A percentile compares a stretch with the other conserved stretches of the same genome.
Evolutionary conservation across 495 filamentous ascomycete species (phyloP).

Genomic region (Astrothelium macrocarpum): DNA sequence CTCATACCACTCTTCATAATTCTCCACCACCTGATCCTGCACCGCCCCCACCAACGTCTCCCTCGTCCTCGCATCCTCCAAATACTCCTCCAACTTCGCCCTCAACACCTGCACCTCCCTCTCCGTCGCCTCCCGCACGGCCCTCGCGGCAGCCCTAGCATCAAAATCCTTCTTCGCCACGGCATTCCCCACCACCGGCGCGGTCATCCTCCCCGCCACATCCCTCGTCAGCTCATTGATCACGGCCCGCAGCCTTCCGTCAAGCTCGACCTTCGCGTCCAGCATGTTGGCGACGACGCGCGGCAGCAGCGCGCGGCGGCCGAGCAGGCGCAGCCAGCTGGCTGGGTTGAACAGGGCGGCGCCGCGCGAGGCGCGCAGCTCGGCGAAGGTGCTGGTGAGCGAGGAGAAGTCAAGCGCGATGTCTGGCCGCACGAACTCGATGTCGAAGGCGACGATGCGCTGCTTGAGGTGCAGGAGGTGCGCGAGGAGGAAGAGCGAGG

Average conservation of each 20-base stretch:
- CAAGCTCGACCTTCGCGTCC: slow-evolving; percentile 58
- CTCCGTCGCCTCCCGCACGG: slow-evolving; percentile 36
- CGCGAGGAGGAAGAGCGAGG: slow-evolving; percentile 80
- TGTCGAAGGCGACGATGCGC: slow-evolving; percentile 85
- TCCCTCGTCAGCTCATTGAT: slow-evolving; percentile 70
- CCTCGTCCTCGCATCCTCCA: slow-evolving; percentile 30
- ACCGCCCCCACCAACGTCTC: slow-evolving; percentile 35
- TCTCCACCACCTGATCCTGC: slow-evolving; percentile 29
- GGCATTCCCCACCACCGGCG: slow-evolving; percentile 31
- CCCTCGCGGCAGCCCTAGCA: slow-evolving; percentile 27
- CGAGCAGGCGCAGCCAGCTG: slow-evolving; percentile 42
- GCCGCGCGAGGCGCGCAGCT: slow-evolving; percentile 53
- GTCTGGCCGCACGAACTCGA: slow-evolving; percentile 66
- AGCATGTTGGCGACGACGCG: slow-evolving; percentile 37
- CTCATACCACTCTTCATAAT: slow-evolving; percentile 32
- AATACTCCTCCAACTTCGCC: slow-evolving; percentile 40
- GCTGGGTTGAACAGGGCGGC: slow-evolving; percentile 56
- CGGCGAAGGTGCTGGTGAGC: slow-evolving; percentile 69
- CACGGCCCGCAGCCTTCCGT: slow-evolving; percentile 62
- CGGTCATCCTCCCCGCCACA: slow-evolving; percentile 48
- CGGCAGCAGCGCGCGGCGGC: slow-evolving; percentile 24
- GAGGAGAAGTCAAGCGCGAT: slow-evolving; percentile 68
- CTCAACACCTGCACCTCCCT: slow-evolving; percentile 47
- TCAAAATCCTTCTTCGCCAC: slow-evolving; percentile 22
- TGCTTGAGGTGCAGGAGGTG: slow-evolving; percentile 87